Conservation (phyloP, 106 monocot genomes). For the Chionographis japonica region DNA sequence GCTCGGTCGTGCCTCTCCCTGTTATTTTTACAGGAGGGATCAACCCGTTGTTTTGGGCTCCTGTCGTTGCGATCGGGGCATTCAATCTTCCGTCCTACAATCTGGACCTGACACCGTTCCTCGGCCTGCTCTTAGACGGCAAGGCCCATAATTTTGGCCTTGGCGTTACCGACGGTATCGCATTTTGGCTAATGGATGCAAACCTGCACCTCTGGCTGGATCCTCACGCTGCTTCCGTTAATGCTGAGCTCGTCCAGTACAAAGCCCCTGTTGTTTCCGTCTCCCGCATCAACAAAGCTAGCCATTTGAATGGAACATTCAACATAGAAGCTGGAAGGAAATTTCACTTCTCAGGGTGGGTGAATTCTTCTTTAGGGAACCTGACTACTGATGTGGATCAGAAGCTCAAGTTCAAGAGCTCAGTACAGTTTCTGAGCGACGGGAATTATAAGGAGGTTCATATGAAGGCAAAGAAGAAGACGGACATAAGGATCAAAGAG, state of each 20-base stretch:
- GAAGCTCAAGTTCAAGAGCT: constrained; percentile 38
- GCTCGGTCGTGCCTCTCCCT: constrained; percentile 54
- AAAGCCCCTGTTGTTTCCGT: constrained; percentile 21
- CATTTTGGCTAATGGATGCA: constrained; percentile 72
- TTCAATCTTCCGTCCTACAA: constrained; percentile 68
- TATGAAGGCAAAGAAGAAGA: constrained; percentile 36
- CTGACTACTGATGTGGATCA: constrained; percentile 47
- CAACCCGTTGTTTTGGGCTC: constrained; percentile 69
- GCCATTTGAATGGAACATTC: constrained; percentile 46
- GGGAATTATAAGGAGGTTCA: constrained; percentile 39
- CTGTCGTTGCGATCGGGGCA: constrained; percentile 59
- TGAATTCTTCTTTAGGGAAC: constrained; percentile 65
- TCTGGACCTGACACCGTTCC: constrained; percentile 65
- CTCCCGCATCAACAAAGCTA: constrained; percentile 9
- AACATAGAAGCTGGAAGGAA: constrained; percentile 32
- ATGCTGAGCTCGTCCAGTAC: constrained; percentile 25
- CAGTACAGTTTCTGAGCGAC: constrained; percentile 21
- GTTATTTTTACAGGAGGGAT: constrained; percentile 73
- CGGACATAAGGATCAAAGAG: constrained; percentile 3
- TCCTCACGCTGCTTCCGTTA: constrained; percentile 7
- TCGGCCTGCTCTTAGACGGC: constrained; percentile 54
- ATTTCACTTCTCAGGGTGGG: constrained; percentile 50
- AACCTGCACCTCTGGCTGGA: constrained; percentile 77
- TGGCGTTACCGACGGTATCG: constrained; percentile 41
- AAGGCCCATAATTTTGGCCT: constrained; percentile 45